Evolutionary conservation across 805 yeast species (phyloP).

Genomic region (fission yeast (Schizosaccharomyces pombe)): DNA sequence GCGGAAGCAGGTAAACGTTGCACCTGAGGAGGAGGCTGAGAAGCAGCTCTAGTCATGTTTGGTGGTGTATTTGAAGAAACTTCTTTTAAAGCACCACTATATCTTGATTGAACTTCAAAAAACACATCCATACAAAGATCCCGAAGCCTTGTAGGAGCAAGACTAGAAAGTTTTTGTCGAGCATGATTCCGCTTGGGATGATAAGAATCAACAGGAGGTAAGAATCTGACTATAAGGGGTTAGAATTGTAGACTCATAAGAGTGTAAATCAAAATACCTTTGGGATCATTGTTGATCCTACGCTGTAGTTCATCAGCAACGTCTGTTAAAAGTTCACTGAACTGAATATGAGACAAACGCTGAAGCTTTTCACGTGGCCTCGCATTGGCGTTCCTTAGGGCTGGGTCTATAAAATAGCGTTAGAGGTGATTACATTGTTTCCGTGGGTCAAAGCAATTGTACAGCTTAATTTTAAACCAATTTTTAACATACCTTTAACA

Average conservation of each 20-base stretch:
- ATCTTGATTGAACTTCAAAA: conserved; percentile 63
- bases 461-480: background rate
- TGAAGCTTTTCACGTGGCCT: conserved; percentile 51
- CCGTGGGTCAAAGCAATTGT: too few species aligned
- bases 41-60: background rate
- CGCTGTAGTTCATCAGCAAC: conserved; percentile 81
- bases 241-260: background rate
- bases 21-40: background rate
- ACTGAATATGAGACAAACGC: conserved; percentile 54
- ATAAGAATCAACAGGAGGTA: conserved; percentile 17
- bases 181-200: conserved; percentile 94
- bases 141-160: conserved; percentile 61
- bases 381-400: background rate
- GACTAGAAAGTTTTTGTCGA: conserved; percentile 64
- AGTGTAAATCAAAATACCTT: background rate
- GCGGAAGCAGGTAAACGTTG: background rate
- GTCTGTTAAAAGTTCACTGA: conserved; percentile 75
- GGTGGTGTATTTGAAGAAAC: background rate
- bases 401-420: background rate
- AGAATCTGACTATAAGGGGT: conserved; percentile 15
- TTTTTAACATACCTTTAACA: background rate
- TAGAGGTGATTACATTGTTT: too few species aligned
- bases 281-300: conserved; percentile 24
- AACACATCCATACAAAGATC: conserved; percentile 79
- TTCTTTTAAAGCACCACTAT: conserved; percentile 15